A percentile compares a stretch with the other conserved stretches of the same genome.
These are phyloP conservation scores for Saturnispora mendoncae DNA, from an alignment of 805 yeast species.

Conservation along the genomic window DNA sequence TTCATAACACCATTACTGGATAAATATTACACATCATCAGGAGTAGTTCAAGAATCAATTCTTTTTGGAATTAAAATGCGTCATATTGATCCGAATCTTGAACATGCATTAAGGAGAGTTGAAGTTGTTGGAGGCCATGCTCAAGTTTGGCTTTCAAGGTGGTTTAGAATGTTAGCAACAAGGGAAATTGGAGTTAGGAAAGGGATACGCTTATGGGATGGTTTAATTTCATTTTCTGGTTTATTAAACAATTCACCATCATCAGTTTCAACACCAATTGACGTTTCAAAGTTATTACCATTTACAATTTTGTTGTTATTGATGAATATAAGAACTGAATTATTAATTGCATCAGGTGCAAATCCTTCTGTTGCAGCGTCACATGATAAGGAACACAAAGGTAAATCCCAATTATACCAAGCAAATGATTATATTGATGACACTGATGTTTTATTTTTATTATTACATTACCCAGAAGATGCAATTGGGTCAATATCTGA, in stretches of 20 bases:
- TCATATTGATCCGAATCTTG: constrained; percentile 33
- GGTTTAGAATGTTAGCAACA: constrained; percentile 36
- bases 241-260: constrained; percentile 5
- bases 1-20: constrained; percentile 32
- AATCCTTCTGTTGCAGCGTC: neutral
- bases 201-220: constrained; percentile 41
- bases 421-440: constrained; percentile 30
- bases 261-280: neutral
- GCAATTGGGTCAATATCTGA: constrained; percentile 6
- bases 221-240: constrained; percentile 27
- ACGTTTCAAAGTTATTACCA: constrained; percentile 26
- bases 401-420: neutral
- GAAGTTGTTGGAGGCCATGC: constrained; percentile 22
- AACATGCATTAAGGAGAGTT: constrained; percentile 11
- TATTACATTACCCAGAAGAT: constrained; percentile 40
- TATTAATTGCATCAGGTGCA: constrained; percentile 10
- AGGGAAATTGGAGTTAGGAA: constrained; percentile 38
- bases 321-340: constrained; percentile 14
- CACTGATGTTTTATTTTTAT: constrained; percentile 40
- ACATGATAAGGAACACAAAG: neutral
- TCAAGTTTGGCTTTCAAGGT: constrained; percentile 48
- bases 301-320: constrained; percentile 36
- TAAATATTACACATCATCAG: constrained; percentile 31
- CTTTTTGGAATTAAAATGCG: constrained; percentile 39
- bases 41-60: constrained; percentile 38